Percentiles rank a stretch among this genome's conserved stretches.
phyloP scores from a whole-genome alignment of 129 eudicot genomes.

The Helichrysum umbraculigerum region DNA sequence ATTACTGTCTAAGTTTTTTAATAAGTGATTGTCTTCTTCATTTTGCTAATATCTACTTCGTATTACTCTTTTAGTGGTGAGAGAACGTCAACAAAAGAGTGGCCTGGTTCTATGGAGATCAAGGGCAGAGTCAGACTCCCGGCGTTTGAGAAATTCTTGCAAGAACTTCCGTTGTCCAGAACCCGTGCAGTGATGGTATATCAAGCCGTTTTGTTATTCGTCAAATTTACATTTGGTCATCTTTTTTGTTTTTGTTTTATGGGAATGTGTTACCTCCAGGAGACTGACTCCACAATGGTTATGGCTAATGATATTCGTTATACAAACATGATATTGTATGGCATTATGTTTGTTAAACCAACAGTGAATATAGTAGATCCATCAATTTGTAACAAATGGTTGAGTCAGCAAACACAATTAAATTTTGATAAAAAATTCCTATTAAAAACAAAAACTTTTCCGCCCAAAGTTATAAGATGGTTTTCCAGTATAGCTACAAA shows the following conservation, averaged over 20 bases:
- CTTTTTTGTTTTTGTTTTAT: constrained; percentile 18
- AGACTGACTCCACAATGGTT: constrained; percentile 5
- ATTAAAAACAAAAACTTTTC: too few species aligned
- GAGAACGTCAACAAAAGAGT: constrained; percentile 68
- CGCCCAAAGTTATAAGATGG: background rate
- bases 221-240: background rate
- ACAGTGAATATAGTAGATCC: background rate
- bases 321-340: constrained; percentile 15
- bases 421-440: background rate
- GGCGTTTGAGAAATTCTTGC: constrained; percentile 75
- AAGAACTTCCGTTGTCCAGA: constrained; percentile 87
- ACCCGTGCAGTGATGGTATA: constrained; percentile 94
- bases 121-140: constrained; percentile 83
- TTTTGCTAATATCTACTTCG: background rate
- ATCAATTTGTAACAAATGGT: constrained; percentile 1
- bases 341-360: background rate
- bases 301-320: constrained; percentile 10
- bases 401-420: background rate
- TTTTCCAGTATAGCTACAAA: background rate
- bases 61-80: constrained; percentile 60
- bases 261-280: background rate
- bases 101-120: constrained; percentile 72
- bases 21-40: background rate
- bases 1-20: background rate
- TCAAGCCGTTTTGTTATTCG: constrained; percentile 36